phyloP scores from a whole-genome alignment of 805 yeast genomes.

The Naumovozyma dairenensis region DNA sequence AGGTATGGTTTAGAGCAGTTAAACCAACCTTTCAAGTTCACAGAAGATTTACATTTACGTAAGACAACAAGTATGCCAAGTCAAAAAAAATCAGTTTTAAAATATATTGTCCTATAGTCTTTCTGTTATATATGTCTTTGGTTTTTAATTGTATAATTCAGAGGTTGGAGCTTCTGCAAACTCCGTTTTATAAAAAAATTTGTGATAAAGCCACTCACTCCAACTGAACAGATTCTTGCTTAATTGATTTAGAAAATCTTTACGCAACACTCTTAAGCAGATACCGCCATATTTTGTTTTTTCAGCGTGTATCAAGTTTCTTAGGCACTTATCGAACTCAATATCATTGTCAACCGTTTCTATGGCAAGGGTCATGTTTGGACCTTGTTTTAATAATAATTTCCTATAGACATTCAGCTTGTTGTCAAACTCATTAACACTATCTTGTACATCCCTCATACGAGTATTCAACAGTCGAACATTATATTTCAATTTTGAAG shows the following conservation, averaged over 20 bases:
- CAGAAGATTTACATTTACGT: no score
- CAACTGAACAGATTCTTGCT: constrained; percentile 10
- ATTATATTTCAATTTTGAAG: constrained; percentile 58
- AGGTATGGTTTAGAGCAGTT: no score
- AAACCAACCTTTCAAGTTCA: no score
- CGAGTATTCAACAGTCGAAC: constrained; percentile 47
- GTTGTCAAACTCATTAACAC: constrained; percentile 36
- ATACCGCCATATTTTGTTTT: constrained; percentile 15
- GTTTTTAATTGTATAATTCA: no score
- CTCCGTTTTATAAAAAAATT: not conserved
- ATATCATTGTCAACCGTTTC: constrained; percentile 7
- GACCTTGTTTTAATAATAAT: constrained; percentile 6
- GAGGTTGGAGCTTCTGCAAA: no score
- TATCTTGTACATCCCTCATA: constrained; percentile 58
- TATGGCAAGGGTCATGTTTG: not conserved
- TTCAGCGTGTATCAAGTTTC: constrained; percentile 8
- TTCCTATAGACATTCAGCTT: constrained; percentile 16
- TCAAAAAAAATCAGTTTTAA: no score
- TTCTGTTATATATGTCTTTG: no score
- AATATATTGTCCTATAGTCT: no score
- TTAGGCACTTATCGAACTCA: constrained; percentile 12
- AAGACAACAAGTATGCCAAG: no score
- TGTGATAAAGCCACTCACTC: constrained; percentile 11
- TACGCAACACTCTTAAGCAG: constrained; percentile 9
- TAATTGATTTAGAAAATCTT: constrained; percentile 7